phyloP scores from a whole-genome alignment of 345 rosid genomes.

The Erysimum cheiranthoides region DNA sequence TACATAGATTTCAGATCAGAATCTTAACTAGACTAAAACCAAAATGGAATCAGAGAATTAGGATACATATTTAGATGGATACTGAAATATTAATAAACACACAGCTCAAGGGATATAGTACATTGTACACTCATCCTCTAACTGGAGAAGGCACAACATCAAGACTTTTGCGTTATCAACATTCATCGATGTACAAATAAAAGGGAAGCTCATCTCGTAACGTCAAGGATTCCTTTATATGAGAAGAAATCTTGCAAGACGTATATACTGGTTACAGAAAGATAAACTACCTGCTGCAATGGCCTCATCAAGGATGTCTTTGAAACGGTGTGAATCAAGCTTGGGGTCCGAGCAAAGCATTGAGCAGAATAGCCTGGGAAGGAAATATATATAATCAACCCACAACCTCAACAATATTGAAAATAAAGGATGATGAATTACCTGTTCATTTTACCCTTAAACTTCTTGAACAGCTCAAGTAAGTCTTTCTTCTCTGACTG shows the following conservation, averaged over 20 bases:
- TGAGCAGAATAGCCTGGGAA: constrained; percentile 77
- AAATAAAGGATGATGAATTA: constrained; percentile 35
- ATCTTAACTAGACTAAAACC: not conserved
- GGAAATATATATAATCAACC: not conserved
- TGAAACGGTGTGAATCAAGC: constrained; percentile 87
- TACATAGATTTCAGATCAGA: not conserved
- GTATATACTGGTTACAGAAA: not conserved
- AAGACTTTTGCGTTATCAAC: not conserved
- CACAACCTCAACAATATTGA: not conserved
- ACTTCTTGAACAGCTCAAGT: constrained; percentile 63
- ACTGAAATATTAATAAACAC: not conserved
- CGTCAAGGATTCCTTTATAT: not conserved
- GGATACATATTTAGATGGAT: not conserved
- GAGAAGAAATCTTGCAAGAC: constrained; percentile 4
- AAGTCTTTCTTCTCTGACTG: constrained; percentile 89
- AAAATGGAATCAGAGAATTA: not conserved
- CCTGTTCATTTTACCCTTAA: constrained; percentile 82
- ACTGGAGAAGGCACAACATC: not conserved
- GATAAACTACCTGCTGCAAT: constrained; percentile 62
- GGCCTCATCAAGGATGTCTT: constrained; percentile 77
- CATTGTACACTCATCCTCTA: not conserved
- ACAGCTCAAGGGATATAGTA: not conserved
- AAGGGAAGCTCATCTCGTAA: not conserved
- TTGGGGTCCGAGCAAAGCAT: constrained; percentile 88
- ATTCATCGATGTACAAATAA: not conserved